Evolutionary conservation across 192 early-diverging fungal genomes (phyloP), one percentile per base, ranked within the genome.

Genomic region (Coemansia sp.): DNA sequence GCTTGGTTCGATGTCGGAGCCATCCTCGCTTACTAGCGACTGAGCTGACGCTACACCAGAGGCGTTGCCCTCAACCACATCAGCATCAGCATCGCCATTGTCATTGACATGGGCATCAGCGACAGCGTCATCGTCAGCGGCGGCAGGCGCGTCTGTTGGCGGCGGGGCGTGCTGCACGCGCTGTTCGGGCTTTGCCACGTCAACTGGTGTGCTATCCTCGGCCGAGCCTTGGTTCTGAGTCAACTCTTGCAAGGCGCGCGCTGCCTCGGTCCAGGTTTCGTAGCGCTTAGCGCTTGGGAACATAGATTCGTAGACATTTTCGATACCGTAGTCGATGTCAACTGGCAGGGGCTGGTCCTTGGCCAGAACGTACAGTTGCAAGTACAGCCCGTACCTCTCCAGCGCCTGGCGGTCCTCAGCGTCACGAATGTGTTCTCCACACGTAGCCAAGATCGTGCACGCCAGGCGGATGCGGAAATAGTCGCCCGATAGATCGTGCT

Each of bases 401-500:
- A 79, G 65, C 29, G 53, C 64, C 9, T 32, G 68, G 0, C 37
- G 19, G 27, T 70, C 62, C 15, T 58, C 81, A 5, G 93, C 89
- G 43, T 88, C 72, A 60, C 89, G 87, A n/a, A 75, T 36, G 10
- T 89, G 93, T 67, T 83, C 83, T 5, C 98, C 94, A 60, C 96
- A 96, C 0, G 93, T 90, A 59, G 94, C 92, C 4, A 99, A 83
- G 25, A 99, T 65, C 2, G 91, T 90, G 84, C 93, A 94, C 47
- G 86, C 85, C 6, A 99, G 83, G 11, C 96, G 89, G 17, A 95
- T 86, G 25, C 98, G 89, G 87, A 99, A 99, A 73, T 91, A 97
- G 73, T 98, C 97, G 54, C 88, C 73, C 14, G 91, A 86, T 5
- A 89, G 84, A 68, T 99, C 98, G 6, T 92, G 71, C 15, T 86